Conservation (phyloP, 1,284 basidiomycete species). For the Mrakiaceae sp. region DNA sequence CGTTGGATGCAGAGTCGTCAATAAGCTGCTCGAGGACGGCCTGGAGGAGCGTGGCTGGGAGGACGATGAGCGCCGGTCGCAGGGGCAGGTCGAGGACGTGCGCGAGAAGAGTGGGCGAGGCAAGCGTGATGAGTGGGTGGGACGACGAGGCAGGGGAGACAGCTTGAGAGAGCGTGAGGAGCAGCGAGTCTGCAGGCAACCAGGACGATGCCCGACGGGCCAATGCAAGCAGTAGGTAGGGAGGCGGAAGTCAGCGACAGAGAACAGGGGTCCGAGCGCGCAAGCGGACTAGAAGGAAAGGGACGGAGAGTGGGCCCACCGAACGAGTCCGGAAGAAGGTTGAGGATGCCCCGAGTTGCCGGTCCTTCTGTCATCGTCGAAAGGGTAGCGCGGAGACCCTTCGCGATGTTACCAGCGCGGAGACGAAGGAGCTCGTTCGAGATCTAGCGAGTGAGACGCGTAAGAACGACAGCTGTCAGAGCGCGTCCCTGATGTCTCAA, state of each 20-base stretch:
- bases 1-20: neutral
- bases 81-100: slow-evolving; percentile 22
- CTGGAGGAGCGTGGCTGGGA: slow-evolving; percentile 23
- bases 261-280: neutral
- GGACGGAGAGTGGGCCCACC: neutral
- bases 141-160: neutral
- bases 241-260: neutral
- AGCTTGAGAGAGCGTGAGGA: slow-evolving; percentile 21
- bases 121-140: neutral
- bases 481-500: neutral
- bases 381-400: neutral
- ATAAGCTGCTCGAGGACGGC: slow-evolving; percentile 21
- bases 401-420: slow-evolving; percentile 12
- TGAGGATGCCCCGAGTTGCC: neutral
- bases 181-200: slow-evolving; percentile 26
- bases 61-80: slow-evolving; percentile 28
- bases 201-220: slow-evolving; percentile 23
- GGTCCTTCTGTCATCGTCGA: neutral
- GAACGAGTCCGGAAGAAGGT: slow-evolving; percentile 14
- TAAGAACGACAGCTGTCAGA: neutral
- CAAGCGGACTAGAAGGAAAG: neutral
- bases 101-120: slow-evolving; percentile 4
- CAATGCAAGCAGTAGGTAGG: slow-evolving; percentile 4
- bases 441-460: slow-evolving; percentile 1
- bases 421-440: slow-evolving; percentile 16